Evolutionary conservation across 192 early-diverging fungal genomes (phyloP), one percentile per base, ranked within the genome.

Genomic region (Diversispora eburnea): DNA sequence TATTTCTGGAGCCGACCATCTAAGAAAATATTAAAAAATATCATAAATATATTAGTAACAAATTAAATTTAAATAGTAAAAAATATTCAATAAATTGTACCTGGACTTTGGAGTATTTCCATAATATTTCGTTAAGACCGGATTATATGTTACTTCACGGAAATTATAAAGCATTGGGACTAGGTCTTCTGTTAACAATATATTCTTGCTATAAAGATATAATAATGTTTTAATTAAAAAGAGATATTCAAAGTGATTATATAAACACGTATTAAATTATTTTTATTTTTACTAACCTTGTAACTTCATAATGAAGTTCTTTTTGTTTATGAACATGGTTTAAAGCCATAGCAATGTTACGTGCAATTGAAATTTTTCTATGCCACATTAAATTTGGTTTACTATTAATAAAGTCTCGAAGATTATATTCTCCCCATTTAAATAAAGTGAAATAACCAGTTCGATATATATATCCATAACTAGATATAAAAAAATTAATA

Each of bases 251-350:
- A 59, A 22, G 20, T 4, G 20, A 10, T 13, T 22, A 59, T 59
- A 9, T 20, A 59, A 22, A 7, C 4, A 59, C 10, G 2, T 33
- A 10, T 59, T 8, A 59, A 59, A 59, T 59, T 59, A 59, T n/a
- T n/a, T 12, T 12, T 59, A 22, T 12, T 8, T 3, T 10, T 17
- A 59, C 6, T 17, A 25, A 59, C 57, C 57, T 59, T 59, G 1
- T 59, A 12, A 59, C 25, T 12, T 59, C 57, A 59, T 59, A 59
- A 59, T 59, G 57, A 12, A 59, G 25, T 12, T 33, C 25, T 8
- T 59, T 12, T 59, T 59, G 19, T 59, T 59, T 59, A 59, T 59
- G 57, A 59, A 59, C 12, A 59, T n/a, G 25, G 2, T 12, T 59
- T 12, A 59, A 22, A 19, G 22, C 57, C 9, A 33, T 9, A 12